phyloP scores from a whole-genome alignment of 495 filamentous ascomycete species.

The Penicillium macrosclerotiorum region DNA sequence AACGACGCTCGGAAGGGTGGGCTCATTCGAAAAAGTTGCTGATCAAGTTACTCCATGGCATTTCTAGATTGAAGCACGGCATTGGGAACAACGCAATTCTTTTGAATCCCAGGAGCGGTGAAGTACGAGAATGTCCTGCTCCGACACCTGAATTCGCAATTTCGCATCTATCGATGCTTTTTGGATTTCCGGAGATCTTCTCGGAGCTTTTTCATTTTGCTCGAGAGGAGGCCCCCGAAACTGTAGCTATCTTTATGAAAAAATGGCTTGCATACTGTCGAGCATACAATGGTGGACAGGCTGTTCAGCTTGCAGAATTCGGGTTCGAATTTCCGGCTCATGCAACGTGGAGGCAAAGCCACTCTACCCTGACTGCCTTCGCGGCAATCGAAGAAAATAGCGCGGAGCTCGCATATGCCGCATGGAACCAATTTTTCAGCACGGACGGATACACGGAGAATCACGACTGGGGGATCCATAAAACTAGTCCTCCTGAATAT shows the following conservation, averaged over 20 bases:
- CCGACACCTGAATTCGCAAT: constrained; percentile 22
- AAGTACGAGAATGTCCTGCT: constrained; percentile 18
- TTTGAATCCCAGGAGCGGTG: constrained; percentile 16
- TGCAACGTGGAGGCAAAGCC: constrained; percentile 21
- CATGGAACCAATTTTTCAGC: constrained; percentile 18
- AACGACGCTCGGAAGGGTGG: constrained; percentile 29
- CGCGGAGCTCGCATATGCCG: constrained; percentile 4
- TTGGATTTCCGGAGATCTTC: constrained; percentile 21
- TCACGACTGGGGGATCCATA: constrained; percentile 12
- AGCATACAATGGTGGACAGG: constrained; percentile 19
- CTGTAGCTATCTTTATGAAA: constrained; percentile 5
- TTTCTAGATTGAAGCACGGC: constrained; percentile 16
- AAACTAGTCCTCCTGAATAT: constrained; percentile 10
- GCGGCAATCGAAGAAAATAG: constrained; percentile 11
- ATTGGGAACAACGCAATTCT: constrained; percentile 22
- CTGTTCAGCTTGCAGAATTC: constrained; percentile 16
- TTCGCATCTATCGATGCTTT: constrained; percentile 25
- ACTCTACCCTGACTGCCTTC: constrained; percentile 20
- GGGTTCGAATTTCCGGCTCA: constrained; percentile 19
- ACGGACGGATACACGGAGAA: constrained; percentile 12
- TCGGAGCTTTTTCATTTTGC: constrained; percentile 18
- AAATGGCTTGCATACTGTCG: constrained; percentile 22
- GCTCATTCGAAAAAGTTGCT: constrained; percentile 7
- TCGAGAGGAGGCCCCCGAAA: constrained; percentile 1
- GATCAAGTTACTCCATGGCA: constrained; percentile 15